phyloP scores from a whole-genome alignment of 257 asterid species.

The Fraxinus cuspidata region DNA sequence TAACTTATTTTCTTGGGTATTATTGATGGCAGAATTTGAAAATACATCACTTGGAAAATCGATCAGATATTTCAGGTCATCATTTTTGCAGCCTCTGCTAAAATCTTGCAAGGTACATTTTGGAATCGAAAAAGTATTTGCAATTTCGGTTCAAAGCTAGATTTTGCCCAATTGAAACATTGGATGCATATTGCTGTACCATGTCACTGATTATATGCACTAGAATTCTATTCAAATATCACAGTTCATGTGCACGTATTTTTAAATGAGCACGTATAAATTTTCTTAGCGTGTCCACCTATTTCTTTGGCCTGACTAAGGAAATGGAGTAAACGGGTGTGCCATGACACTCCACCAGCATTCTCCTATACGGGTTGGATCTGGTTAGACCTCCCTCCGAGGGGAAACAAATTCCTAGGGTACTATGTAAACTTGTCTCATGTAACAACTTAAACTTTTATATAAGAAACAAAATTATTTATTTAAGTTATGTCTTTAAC shows the following conservation, averaged over 20 bases:
- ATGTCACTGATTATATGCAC: neutral
- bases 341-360: neutral
- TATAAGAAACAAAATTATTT: neutral
- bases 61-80: conserved; percentile 65
- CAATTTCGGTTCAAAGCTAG: neutral
- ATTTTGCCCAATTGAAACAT: neutral
- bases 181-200: neutral
- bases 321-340: neutral
- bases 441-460: neutral
- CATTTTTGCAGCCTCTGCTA: conserved; percentile 81
- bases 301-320: neutral
- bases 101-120: conserved; percentile 87
- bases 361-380: neutral
- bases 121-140: neutral
- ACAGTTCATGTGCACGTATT: neutral
- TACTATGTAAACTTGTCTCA: neutral
- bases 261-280: neutral
- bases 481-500: neutral
- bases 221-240: neutral
- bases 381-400: neutral
- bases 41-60: conserved; percentile 73
- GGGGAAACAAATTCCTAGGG: neutral
- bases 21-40: conserved; percentile 61
- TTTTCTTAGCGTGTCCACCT: neutral
- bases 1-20: conserved; percentile 18